Percentiles rank a stretch among this genome's conserved stretches.
Evolutionary conservation across 352 stramenopile genomes (phyloP).

Genomic region (Pythium utonaiense): DNA sequence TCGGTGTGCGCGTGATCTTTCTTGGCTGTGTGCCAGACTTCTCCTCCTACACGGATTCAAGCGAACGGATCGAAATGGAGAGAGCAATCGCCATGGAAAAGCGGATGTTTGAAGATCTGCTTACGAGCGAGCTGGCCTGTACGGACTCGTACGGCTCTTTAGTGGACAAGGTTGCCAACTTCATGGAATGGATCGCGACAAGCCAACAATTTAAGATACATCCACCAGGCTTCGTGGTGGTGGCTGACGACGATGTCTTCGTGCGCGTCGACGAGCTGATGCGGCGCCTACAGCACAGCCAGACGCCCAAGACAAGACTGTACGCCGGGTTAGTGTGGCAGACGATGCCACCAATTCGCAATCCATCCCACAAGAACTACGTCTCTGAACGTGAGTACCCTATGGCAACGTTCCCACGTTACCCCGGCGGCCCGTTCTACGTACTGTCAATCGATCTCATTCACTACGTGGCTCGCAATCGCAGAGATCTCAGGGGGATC

Average conservation of each 20-base stretch:
- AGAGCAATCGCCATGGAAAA: conserved; percentile 25
- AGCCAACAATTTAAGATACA: too few species aligned
- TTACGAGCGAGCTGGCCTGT: conserved; percentile 8
- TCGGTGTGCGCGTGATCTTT: too few species aligned
- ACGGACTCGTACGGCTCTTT: background rate
- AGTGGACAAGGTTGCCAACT: conserved; percentile 3
- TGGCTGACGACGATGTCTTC: conserved; percentile 52
- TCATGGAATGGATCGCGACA: conserved; percentile 5
- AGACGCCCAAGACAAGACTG: background rate
- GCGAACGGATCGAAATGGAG: background rate
- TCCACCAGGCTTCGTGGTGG: too few species aligned
- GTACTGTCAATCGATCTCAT: conserved; percentile 45
- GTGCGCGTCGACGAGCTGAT: too few species aligned
- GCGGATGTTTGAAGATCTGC: conserved; percentile 6
- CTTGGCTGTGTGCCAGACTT: conserved; percentile 28
- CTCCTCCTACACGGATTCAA: background rate
- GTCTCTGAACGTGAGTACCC: conserved; percentile 33
- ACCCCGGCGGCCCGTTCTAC: conserved; percentile 42
- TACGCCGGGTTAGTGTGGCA: conserved; percentile 1
- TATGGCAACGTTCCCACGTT: conserved; percentile 30
- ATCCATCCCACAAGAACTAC: conserved; percentile 34
- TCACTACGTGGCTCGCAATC: conserved; percentile 35
- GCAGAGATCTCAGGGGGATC: conserved; percentile 3
- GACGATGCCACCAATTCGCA: conserved; percentile 12
- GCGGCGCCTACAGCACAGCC: background rate